Evolutionary conservation across 306 rosid species (phyloP), one percentile per base, ranked within the genome.

Genomic region (Trichosanthes cucumerina): DNA sequence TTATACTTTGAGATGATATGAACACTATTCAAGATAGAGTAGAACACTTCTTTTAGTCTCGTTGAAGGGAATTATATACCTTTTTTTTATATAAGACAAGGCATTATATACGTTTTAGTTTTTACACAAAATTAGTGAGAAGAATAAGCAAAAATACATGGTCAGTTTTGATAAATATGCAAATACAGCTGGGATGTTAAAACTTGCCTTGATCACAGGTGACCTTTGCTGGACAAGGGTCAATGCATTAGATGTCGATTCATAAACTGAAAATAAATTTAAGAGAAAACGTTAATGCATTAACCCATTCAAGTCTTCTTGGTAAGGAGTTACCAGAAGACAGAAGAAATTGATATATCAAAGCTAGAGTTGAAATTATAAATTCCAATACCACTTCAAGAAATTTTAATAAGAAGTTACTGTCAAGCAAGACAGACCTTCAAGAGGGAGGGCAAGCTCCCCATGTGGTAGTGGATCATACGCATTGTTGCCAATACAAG

Each of bases 401-500:
- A 16, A 46, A 73, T 26, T 73, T 44, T 12, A 47, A 72, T 7
- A 73, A 73, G 16, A 73, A n/a, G 49, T 73, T 47, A 73, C 80
- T 39, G 41, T 41, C 54, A n/a, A 68, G 70, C 50, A 19, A 82
- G 56, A 21, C 47, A 78, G 47, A 95, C 98, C 97, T 95, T 92
- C 97, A 57, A 92, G 93, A 82, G 96, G 92, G 76, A 95, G 95
- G 71, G 96, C 92, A 38, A 95, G 92, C 33, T 88, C 87, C 56
- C 98, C 97, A 31, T 83, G 88, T 36, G 98, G 96, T 79, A 84
- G 19, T 53, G 93, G 90, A 75, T 88, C 97, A 82, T 89, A 95
- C 56, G 97, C 98, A 81, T 91, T 94, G 77, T 95, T 95, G 19
- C 98, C 98, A 75, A 95, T 89, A 77, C 98, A 94, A 0, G 98